Conservation (phyloP, 1,284 basidiomycete species). For the Pseudomicrostroma phylloplanum region DNA sequence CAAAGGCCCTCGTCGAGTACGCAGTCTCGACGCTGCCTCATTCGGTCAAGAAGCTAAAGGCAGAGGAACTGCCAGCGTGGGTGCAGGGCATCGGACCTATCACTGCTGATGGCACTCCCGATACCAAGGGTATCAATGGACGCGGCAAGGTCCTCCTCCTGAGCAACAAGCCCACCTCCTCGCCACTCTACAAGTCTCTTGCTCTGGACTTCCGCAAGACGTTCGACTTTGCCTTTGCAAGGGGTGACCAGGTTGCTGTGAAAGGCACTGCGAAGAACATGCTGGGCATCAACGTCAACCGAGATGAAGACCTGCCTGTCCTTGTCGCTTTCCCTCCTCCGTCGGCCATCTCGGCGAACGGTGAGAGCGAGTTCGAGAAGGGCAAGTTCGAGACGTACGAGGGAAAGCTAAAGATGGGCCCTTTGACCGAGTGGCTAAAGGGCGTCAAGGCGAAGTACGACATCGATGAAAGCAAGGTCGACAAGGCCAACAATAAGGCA, state of each 20-base stretch:
- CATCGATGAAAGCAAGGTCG: constrained; percentile 17
- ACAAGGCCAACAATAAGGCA: constrained; percentile 19
- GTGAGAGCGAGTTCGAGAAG: constrained; percentile 16
- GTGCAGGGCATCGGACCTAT: constrained; percentile 11
- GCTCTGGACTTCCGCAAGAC: constrained; percentile 43
- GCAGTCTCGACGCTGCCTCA: constrained; percentile 69
- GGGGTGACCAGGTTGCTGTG: constrained; percentile 33
- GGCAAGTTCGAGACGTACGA: constrained; percentile 28
- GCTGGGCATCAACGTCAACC: constrained; percentile 30
- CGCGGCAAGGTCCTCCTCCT: constrained; percentile 40
- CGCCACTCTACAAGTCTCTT: constrained; percentile 44
- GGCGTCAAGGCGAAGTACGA: constrained; percentile 12
- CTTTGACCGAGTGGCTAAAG: constrained; percentile 41
- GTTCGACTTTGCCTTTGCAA: constrained; percentile 37
- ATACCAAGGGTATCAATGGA: constrained; percentile 5
- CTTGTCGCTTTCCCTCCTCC: constrained; percentile 30
- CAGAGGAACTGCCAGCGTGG: constrained; percentile 54
- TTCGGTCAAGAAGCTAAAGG: constrained; percentile 60
- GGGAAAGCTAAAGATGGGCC: constrained; percentile 38
- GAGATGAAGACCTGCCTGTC: constrained; percentile 29
- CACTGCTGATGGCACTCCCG: not conserved
- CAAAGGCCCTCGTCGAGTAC: constrained; percentile 69
- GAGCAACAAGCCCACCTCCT: constrained; percentile 26
- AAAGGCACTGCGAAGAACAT: constrained; percentile 26
- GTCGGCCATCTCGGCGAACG: no score